phyloP scores from a whole-genome alignment of 2,329 filamentous ascomycete genomes.

The Xylaria sp. region DNA sequence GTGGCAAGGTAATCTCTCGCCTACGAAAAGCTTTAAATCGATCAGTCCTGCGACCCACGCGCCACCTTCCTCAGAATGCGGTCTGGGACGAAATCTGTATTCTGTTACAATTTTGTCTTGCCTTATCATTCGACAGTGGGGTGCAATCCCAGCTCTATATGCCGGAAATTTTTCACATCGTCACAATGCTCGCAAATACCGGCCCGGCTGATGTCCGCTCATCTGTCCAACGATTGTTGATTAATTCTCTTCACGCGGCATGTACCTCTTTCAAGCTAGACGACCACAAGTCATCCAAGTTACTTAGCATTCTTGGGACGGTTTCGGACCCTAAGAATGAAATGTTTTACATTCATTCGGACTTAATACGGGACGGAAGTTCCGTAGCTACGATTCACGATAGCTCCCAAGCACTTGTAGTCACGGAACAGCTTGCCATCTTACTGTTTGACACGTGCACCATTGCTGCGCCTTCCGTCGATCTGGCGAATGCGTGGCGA shows the following conservation, averaged over 20 bases:
- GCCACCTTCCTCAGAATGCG: slow-evolving; percentile 71
- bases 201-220: slow-evolving; percentile 67
- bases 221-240: slow-evolving; percentile 70
- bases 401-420: slow-evolving; percentile 60
- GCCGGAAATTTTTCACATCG: slow-evolving; percentile 76
- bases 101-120: slow-evolving; percentile 72
- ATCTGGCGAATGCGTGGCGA: slow-evolving; percentile 75
- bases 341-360: slow-evolving; percentile 63
- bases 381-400: slow-evolving; percentile 67
- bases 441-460: slow-evolving; percentile 72
- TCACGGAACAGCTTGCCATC: slow-evolving; percentile 71
- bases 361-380: slow-evolving; percentile 62
- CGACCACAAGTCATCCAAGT: slow-evolving; percentile 66
- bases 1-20: slow-evolving; percentile 72
- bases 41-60: slow-evolving; percentile 74
- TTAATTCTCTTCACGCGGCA: slow-evolving; percentile 75
- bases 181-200: slow-evolving; percentile 76
- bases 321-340: slow-evolving; percentile 70
- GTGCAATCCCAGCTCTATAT: slow-evolving; percentile 75
- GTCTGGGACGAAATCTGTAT: slow-evolving; percentile 78
- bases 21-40: slow-evolving; percentile 75
- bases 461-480: slow-evolving; percentile 71
- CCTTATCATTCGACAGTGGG: slow-evolving; percentile 74
- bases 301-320: slow-evolving; percentile 66
- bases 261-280: slow-evolving; percentile 74